Evolutionary conservation across 345 rosid genomes (phyloP), one percentile per base, ranked within the genome.

Genomic region (Tarenaya hassleriana): DNA sequence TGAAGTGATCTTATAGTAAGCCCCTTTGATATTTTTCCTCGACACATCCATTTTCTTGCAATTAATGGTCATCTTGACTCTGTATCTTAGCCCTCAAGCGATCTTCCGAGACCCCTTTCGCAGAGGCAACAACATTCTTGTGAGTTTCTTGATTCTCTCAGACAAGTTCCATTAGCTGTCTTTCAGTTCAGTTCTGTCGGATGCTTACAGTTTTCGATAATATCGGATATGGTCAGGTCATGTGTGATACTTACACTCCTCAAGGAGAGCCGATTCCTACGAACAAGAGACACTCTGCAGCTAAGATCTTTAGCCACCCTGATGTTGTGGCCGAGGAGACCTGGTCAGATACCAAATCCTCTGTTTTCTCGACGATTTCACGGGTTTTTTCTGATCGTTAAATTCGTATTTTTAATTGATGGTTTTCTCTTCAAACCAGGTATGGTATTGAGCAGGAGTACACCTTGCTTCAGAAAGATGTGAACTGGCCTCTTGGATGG

Each of bases 401-500:
- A 24, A 24, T n/a, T n/a, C n/a, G 29, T 24, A 24, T 24, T 24
- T 24, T 24, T 24, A 2, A 24, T 24, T 24, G 29, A 46, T 34
- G 62, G 5, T 34, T 8, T 35, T 24, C 1, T 16, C 47, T 21
- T 56, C 8, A 11, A 44, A 50, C 59, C 68, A 83, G 88, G 84
- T 84, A 66, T 48, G 97, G 92, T 20, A 76, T 86, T 40, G 96
- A 86, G 79, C 91, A 90, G 52, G 97, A 90, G 66, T 90, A 86
- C 66, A 86, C 96, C 39, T 64, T 84, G 75, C 74, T 90, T 75
- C 91, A 86, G 70, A 86, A 82, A 60, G 83, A 84, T 24, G 76
- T 79, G 10, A 75, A 75, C 24, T 90, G 97, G 97, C 97, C 94
- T 13, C 44, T 90, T 37, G 95, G 97, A 4, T 90, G 96, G 97